A percentile compares a stretch with the other conserved stretches of the same genome.
Evolutionary conservation across 257 asterid species (phyloP).

Genomic region (Solanum boliviense): DNA sequence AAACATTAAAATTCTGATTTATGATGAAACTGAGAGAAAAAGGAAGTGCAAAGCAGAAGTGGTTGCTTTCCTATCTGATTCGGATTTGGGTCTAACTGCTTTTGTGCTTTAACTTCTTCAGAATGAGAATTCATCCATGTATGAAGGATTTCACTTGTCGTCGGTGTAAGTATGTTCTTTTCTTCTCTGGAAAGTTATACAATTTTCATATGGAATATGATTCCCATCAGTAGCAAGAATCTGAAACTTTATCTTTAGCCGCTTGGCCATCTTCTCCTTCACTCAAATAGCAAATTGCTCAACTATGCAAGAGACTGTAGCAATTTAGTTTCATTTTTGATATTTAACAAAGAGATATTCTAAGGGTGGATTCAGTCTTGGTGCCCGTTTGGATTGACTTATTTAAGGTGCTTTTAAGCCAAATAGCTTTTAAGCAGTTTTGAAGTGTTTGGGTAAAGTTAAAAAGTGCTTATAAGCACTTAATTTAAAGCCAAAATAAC

Average conservation of each 20-base stretch:
- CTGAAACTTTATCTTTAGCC: neutral
- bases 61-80: neutral
- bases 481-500: neutral
- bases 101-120: constrained; percentile 8
- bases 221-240: neutral
- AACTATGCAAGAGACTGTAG: neutral
- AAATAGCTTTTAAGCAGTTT: neutral
- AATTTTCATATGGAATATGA: neutral
- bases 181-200: neutral
- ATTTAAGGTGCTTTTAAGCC: neutral
- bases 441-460: neutral
- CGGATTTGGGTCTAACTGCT: constrained; percentile 10
- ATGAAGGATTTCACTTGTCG: constrained; percentile 20
- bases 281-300: neutral
- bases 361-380: neutral
- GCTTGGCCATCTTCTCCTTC: neutral
- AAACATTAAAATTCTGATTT: neutral
- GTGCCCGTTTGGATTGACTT: neutral
- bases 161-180: constrained; percentile 16
- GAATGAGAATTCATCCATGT: constrained; percentile 33
- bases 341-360: neutral
- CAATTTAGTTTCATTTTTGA: neutral
- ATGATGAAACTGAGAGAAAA: neutral
- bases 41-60: neutral
- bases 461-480: neutral